phyloP scores from a whole-genome alignment of 306 rosid genomes.

The Ochetophila trinervis region DNA sequence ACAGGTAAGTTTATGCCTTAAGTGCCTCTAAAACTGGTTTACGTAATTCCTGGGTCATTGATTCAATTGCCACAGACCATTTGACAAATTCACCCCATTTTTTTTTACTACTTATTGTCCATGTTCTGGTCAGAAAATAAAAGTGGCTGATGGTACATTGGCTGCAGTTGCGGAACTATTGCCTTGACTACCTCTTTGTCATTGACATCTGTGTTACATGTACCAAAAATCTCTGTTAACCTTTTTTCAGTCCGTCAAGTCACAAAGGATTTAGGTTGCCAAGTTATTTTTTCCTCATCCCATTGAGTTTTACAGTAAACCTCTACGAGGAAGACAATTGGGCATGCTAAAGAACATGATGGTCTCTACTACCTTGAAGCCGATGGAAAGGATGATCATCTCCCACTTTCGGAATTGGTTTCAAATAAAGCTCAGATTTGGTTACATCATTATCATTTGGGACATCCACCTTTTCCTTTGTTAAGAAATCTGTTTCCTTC shows the following conservation, averaged over 20 bases:
- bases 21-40: neutral
- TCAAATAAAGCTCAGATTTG: too few species aligned
- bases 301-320: neutral
- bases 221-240: too few species aligned
- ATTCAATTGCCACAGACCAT: neutral
- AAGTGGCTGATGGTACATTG: neutral
- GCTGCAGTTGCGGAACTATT: neutral
- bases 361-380: too few species aligned
- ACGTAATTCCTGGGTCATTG: neutral
- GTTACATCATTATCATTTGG: too few species aligned
- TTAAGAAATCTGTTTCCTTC: too few species aligned
- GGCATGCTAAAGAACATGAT: neutral
- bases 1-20: too few species aligned
- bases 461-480: too few species aligned
- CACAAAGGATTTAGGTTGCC: too few species aligned
- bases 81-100: neutral
- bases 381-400: too few species aligned
- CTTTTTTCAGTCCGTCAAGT: too few species aligned
- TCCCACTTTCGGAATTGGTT: too few species aligned
- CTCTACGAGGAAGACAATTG: neutral
- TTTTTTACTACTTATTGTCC: neutral
- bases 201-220: too few species aligned
- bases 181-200: neutral
- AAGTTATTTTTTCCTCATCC: neutral
- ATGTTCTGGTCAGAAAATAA: neutral